A percentile compares a stretch with the other conserved stretches of the same genome.
Conservation (phyloP, 1,139 yeast species). For the Kluyveromyces sp. region DNA sequence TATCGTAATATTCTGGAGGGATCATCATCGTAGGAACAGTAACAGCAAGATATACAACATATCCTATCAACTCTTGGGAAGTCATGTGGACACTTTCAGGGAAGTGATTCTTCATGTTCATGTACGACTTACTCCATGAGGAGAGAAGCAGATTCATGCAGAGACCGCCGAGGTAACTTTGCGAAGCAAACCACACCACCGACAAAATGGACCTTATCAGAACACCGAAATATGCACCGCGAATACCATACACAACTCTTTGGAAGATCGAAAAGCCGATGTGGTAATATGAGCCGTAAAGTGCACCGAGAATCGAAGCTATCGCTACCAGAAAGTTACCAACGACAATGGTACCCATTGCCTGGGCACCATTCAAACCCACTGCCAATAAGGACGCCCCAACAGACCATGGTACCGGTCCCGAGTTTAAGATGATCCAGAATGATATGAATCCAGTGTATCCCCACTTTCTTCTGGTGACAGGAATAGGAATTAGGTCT, state of each 20-base stretch:
- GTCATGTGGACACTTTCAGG: conserved; percentile 30
- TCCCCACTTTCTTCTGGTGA: conserved; percentile 26
- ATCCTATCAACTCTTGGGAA: conserved; percentile 27
- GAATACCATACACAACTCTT: conserved; percentile 34
- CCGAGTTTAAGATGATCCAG: conserved; percentile 28
- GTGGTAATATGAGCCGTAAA: conserved; percentile 35
- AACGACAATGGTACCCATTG: conserved; percentile 34
- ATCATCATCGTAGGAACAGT: conserved; percentile 25
- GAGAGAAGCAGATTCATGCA: conserved; percentile 27
- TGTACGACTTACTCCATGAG: conserved; percentile 24
- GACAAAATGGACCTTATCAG: conserved; percentile 33
- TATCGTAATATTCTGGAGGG: conserved; percentile 10
- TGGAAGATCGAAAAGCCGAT: conserved; percentile 35
- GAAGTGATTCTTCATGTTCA: conserved; percentile 27
- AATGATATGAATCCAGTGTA: conserved; percentile 26
- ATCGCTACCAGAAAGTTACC: conserved; percentile 30
- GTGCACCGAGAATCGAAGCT: conserved; percentile 30
- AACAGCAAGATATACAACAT: conserved; percentile 27
- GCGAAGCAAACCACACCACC: conserved; percentile 34
- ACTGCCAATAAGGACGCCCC: conserved; percentile 26
- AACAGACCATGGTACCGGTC: conserved; percentile 28
- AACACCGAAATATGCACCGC: conserved; percentile 34
- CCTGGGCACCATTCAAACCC: conserved; percentile 31
- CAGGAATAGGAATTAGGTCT: conserved; percentile 26
- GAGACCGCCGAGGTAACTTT: conserved; percentile 32